Percentiles rank a stretch among this genome's conserved stretches.
phyloP scores from a whole-genome alignment of 116 monocot genomes.

The Cymodocea nodosa region DNA sequence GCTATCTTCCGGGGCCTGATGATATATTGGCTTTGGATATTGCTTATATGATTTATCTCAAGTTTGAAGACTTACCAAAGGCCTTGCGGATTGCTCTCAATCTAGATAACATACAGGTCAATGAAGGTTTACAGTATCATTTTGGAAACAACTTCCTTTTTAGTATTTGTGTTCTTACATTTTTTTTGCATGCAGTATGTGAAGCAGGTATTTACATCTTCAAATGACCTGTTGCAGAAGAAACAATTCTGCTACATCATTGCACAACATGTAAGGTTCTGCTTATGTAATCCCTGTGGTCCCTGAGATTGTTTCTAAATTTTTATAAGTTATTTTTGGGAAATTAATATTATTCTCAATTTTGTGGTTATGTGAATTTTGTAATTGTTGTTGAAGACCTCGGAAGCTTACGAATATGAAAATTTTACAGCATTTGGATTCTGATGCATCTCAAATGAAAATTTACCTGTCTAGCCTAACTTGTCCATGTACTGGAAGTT shows the following conservation, averaged over 20 bases:
- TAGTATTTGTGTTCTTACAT: not conserved
- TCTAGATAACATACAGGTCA: constrained; percentile 78
- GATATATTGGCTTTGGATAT: constrained; percentile 77
- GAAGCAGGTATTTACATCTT: constrained; percentile 62
- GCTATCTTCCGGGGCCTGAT: constrained; percentile 81
- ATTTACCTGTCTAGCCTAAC: too few relatives aligned
- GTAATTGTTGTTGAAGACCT: too few relatives aligned
- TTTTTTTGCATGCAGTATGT: constrained; percentile 43
- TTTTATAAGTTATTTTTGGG: not conserved
- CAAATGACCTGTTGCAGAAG: constrained; percentile 60
- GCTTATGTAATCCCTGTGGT: too few relatives aligned
- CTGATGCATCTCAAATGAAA: too few relatives aligned
- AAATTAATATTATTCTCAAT: too few relatives aligned
- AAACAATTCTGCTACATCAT: constrained; percentile 93
- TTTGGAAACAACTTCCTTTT: not conserved
- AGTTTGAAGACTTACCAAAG: constrained; percentile 75
- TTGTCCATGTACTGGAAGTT: too few relatives aligned
- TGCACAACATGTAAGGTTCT: constrained; percentile 76
- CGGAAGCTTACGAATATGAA: too few relatives aligned
- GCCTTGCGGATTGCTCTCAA: constrained; percentile 75
- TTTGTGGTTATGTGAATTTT: too few relatives aligned
- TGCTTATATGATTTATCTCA: constrained; percentile 72
- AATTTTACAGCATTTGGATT: too few relatives aligned
- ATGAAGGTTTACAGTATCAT: not conserved
- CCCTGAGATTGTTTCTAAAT: not conserved